Evolutionary conservation across 768 basidiomycete species (phyloP).

Genomic region (Mycena belliarum): DNA sequence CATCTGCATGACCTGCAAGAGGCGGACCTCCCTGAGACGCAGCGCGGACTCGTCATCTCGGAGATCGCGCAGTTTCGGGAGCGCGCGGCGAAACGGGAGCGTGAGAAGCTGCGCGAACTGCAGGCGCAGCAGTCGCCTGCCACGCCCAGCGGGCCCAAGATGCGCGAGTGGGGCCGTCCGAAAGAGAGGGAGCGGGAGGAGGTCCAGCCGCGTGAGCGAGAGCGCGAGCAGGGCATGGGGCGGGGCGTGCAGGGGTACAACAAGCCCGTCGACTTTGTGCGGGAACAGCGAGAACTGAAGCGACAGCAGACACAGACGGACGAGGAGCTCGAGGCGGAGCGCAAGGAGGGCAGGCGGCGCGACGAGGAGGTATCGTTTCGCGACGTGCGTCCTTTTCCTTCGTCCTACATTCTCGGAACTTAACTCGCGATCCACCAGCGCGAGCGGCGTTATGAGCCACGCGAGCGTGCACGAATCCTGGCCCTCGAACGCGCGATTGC

Average conservation of each 20-base stretch:
- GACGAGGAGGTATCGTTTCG: slow-evolving; percentile 85
- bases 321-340: slow-evolving; percentile 83
- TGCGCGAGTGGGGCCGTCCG: slow-evolving; percentile 78
- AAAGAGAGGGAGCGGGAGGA: slow-evolving; percentile 37
- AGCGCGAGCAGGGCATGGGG: slow-evolving; percentile 53
- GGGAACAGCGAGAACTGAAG: slow-evolving; percentile 51
- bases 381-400: slow-evolving; percentile 60
- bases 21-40: slow-evolving; percentile 93
- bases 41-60: slow-evolving; percentile 88
- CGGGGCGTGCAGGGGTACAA: slow-evolving; percentile 75
- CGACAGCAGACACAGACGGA: slow-evolving; percentile 65
- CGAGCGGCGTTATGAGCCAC: slow-evolving; percentile 89
- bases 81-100: slow-evolving; percentile 86
- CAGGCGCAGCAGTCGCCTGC: slow-evolving; percentile 47
- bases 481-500: slow-evolving; percentile 75
- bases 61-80: slow-evolving; percentile 97
- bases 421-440: slow-evolving; percentile 48
- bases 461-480: slow-evolving; percentile 81
- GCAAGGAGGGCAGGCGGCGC: slow-evolving; percentile 70
- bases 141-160: slow-evolving; percentile 73
- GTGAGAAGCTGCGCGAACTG: slow-evolving; percentile 84
- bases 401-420: too few relatives aligned
- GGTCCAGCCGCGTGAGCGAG: slow-evolving; percentile 28
- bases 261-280: slow-evolving; percentile 84
- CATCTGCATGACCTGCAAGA: slow-evolving; percentile 96